phyloP scores from a whole-genome alignment of 805 yeast genomes.

The Kluyveromyces lactis region DNA sequence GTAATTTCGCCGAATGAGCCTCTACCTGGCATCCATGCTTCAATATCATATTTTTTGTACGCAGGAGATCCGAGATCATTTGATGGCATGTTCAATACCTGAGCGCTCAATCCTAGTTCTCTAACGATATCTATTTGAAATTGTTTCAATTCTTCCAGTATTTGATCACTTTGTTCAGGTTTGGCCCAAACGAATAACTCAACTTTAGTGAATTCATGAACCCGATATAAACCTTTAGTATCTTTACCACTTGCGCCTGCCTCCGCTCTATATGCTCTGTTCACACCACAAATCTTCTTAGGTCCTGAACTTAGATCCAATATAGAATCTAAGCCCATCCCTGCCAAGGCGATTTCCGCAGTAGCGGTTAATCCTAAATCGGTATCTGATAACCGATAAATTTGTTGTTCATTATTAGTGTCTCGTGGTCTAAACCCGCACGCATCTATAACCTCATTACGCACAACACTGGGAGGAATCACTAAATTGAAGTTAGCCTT shows the following conservation, averaged over 20 bases:
- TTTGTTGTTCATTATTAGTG: conserved; percentile 76
- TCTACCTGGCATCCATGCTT: conserved; percentile 98
- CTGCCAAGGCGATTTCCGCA: conserved; percentile 92
- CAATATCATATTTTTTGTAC: conserved; percentile 81
- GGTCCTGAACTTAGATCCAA: conserved; percentile 42
- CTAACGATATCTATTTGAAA: conserved; percentile 59
- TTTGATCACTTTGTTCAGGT: conserved; percentile 36
- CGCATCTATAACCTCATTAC: conserved; percentile 66
- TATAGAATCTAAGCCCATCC: conserved; percentile 48
- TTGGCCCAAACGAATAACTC: conserved; percentile 76
- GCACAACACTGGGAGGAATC: conserved; percentile 80
- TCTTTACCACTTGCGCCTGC: conserved; percentile 96
- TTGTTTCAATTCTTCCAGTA: conserved; percentile 50
- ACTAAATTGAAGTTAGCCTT: conserved; percentile 58
- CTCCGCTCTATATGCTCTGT: conserved; percentile 87
- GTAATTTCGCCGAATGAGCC: conserved; percentile 89
- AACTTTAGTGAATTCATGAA: conserved; percentile 93
- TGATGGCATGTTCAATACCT: conserved; percentile 81
- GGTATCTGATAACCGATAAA: conserved; percentile 52
- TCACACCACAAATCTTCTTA: conserved; percentile 61
- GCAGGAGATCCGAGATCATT: conserved; percentile 94
- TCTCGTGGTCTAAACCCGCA: conserved; percentile 96
- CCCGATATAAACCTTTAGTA: conserved; percentile 85
- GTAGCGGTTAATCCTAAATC: conserved; percentile 78
- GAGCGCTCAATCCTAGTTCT: conserved; percentile 69